phyloP scores from a whole-genome alignment of 148 eudicot species.

The Rhododendron simsii region DNA sequence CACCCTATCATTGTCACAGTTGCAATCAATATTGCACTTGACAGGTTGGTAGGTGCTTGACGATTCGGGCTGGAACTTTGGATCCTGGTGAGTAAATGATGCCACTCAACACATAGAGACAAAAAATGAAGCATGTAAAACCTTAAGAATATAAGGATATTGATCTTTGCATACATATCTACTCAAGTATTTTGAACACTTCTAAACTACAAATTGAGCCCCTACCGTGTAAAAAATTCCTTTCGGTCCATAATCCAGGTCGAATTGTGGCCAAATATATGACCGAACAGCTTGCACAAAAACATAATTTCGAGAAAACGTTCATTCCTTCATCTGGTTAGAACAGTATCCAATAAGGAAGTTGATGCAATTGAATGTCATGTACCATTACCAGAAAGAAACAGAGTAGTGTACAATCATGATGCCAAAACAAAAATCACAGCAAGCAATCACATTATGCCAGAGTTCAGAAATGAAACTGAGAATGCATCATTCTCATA shows the following conservation, averaged over 20 bases:
- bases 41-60: conserved; percentile 76
- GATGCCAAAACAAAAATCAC: background rate
- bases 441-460: background rate
- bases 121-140: background rate
- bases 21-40: conserved; percentile 79
- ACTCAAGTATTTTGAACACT: background rate
- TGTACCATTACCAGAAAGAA: background rate
- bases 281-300: background rate
- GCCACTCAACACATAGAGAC: background rate
- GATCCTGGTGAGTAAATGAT: conserved; percentile 51
- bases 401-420: background rate
- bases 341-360: background rate
- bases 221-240: background rate
- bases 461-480: background rate
- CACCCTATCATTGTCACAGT: conserved; percentile 50
- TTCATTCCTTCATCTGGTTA: background rate
- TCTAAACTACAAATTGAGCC: background rate
- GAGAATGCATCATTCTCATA: background rate
- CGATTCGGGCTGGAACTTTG: conserved; percentile 73
- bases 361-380: background rate
- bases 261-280: background rate
- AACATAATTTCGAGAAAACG: background rate
- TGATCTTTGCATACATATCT: background rate
- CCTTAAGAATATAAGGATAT: background rate
- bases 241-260: background rate